Conservation (phyloP, 805 yeast genomes). For the Ogataea ganodermae region DNA sequence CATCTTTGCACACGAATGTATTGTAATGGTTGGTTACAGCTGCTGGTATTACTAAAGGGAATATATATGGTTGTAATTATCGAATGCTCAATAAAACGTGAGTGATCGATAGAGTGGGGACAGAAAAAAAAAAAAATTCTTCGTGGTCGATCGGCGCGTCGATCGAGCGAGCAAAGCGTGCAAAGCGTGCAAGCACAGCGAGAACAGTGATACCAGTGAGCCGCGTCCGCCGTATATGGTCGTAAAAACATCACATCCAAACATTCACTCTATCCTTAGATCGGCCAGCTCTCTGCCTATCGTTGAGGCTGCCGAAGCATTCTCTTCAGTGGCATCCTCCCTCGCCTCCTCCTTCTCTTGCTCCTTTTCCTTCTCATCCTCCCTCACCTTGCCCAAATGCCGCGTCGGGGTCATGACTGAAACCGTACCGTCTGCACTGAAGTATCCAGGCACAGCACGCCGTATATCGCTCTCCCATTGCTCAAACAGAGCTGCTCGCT, state of each 20-base stretch:
- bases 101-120: not conserved
- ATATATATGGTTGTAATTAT: not conserved
- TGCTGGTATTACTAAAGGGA: not conserved
- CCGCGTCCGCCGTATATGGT: too few species aligned
- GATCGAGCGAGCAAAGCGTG: not conserved
- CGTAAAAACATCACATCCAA: too few species aligned
- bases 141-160: slow-evolving; percentile 2
- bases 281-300: not conserved
- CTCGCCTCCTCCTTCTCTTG: not conserved
- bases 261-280: not conserved
- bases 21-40: not conserved
- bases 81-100: too few species aligned
- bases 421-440: slow-evolving; percentile 24
- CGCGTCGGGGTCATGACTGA: slow-evolving; percentile 31
- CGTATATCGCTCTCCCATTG: slow-evolving; percentile 28
- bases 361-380: not conserved
- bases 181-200: not conserved
- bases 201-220: not conserved
- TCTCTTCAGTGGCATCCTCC: not conserved
- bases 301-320: not conserved
- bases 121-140: not conserved
- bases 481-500: slow-evolving; percentile 10
- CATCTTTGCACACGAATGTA: slow-evolving; percentile 16
- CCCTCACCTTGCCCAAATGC: not conserved
- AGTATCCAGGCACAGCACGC: slow-evolving; percentile 32